phyloP scores from a whole-genome alignment of 305 asterid species.

The Fraxinus dipetala region DNA sequence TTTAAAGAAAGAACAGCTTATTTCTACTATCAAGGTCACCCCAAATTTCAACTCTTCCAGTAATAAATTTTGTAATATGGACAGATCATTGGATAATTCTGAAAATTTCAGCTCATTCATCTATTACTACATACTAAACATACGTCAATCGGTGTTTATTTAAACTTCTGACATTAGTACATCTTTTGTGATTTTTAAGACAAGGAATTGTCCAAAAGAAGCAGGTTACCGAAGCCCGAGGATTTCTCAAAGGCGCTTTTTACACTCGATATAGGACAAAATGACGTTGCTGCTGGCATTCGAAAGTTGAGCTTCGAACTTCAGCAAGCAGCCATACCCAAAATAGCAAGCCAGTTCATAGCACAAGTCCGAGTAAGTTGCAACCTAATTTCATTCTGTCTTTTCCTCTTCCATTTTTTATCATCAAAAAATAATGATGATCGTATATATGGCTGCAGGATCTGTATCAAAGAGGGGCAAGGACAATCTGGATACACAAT shows the following conservation, averaged over 20 bases:
- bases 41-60: background rate
- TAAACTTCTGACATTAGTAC: background rate
- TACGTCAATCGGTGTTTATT: background rate
- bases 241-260: slow-evolving; percentile 60
- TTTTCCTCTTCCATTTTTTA: background rate
- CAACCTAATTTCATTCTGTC: background rate
- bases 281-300: slow-evolving; percentile 52
- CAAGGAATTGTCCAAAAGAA: slow-evolving; percentile 16
- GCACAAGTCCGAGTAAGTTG: slow-evolving; percentile 50
- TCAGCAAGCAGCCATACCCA: slow-evolving; percentile 40
- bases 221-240: slow-evolving; percentile 44
- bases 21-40: slow-evolving; percentile 39
- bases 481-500: slow-evolving; percentile 64
- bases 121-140: background rate
- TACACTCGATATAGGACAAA: slow-evolving; percentile 74
- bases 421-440: background rate
- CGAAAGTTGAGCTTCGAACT: slow-evolving; percentile 30
- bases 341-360: slow-evolving; percentile 36
- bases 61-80: background rate
- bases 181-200: slow-evolving; percentile 17
- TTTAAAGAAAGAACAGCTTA: slow-evolving; percentile 43
- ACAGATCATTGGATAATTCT: background rate
- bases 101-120: background rate
- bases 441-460: slow-evolving; percentile 29
- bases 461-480: slow-evolving; percentile 54